phyloP scores from a whole-genome alignment of 108 stramenopile species.

The Nitzschia inconspicua region DNA sequence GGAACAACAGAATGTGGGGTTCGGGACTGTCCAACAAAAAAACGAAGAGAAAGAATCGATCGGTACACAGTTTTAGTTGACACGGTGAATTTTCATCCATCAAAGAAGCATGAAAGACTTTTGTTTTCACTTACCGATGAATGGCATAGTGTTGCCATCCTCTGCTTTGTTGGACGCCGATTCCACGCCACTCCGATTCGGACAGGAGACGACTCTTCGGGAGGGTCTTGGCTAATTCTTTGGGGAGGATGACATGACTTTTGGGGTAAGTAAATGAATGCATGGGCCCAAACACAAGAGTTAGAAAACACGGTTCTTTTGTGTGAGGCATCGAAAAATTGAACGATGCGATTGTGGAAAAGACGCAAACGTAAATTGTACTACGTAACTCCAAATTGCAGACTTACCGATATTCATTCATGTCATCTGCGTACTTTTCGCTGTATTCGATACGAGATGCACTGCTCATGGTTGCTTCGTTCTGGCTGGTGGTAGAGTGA shows the following conservation, averaged over 20 bases:
- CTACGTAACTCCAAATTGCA: background rate
- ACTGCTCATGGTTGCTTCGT: constrained; percentile 61
- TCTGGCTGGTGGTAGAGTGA: too few relatives aligned
- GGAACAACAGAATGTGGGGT: constrained; percentile 98
- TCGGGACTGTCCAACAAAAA: constrained; percentile 94
- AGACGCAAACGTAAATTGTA: background rate
- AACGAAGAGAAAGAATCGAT: background rate
- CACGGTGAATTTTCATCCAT: constrained; percentile 1
- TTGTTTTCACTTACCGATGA: constrained; percentile 66
- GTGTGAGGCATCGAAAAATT: background rate
- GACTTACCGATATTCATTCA: constrained; percentile 58
- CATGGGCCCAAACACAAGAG: background rate
- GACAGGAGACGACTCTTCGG: constrained; percentile 91
- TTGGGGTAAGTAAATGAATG: background rate
- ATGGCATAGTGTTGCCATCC: constrained; percentile 99
- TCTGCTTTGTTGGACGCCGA: constrained; percentile 96
- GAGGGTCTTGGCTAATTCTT: constrained; percentile 92
- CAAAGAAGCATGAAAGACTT: background rate
- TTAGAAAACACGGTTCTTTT: background rate
- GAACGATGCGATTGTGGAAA: background rate
- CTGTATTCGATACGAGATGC: constrained; percentile 89
- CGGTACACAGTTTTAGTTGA: background rate
- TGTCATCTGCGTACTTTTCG: constrained; percentile 77
- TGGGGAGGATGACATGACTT: constrained; percentile 96
- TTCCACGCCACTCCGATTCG: constrained; percentile 95